Evolutionary conservation across 768 basidiomycete species (phyloP), one percentile per base, ranked within the genome.

Genomic region (Lactifluus pinguis): DNA sequence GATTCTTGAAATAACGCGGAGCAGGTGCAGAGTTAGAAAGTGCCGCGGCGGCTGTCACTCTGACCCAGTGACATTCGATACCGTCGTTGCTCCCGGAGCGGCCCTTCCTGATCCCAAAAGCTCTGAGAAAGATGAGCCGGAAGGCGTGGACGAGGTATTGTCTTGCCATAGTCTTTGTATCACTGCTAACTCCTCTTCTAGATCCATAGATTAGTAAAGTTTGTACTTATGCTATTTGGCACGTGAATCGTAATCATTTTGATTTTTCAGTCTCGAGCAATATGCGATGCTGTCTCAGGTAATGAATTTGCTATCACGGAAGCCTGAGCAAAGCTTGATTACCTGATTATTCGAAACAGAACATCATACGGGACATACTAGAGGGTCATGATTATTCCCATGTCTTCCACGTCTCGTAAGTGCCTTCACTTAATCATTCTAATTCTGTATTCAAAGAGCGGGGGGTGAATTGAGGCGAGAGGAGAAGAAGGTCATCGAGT

Each of bases 381-480:
- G 51, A 59, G 45, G 65, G 57, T 11, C 29, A 58, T 47, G 25
- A 64, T 30, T 49, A 64, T 44, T 14, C 52, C 13, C 65, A 32
- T 14, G 53, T 66, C 17, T 66, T 64, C 47, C 53, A 58, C 13
- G 48, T 66, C 11, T 66, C 65, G 65, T 66, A 55, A 44, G 63
- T 55, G 10, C 13, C 9, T 17, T 29, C 17, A 29, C 1, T n/a
- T 3, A 3, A 14, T 44, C 11, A 2, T 6, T 11, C 14, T 21
- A 11, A 34, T 13, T 19, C 3, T 32, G n/a, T 15, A 5, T 49
- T 11, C 1, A 55, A 25, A 51, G 7, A 54, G 17, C n/a, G n/a
- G n/a, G n/a, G n/a, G n/a, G n/a, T n/a, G n/a, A 13, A 42, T 29
- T 3, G 19, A 66, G 65, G 1, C 21, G 13, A 5, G 56, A 65